Evolutionary conservation across 2,329 filamentous ascomycete species (phyloP).

Genomic region (Myriangium duriaei): DNA sequence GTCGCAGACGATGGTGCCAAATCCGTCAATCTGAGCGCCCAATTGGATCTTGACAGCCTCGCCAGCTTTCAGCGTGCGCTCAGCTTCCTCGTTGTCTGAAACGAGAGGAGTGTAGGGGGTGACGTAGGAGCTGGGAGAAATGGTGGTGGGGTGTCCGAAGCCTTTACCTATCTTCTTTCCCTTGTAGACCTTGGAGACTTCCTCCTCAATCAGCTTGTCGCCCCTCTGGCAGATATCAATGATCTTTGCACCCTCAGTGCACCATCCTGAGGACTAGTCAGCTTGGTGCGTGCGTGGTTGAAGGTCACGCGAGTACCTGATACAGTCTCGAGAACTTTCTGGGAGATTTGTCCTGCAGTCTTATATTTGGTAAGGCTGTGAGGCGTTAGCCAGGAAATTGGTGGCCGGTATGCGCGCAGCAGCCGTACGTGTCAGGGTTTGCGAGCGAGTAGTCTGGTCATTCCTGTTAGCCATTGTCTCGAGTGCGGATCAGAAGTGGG

Average conservation of each 20-base stretch:
- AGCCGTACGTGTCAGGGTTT: conserved; percentile 25
- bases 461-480: conserved; percentile 12
- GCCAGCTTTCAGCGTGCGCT: conserved; percentile 62
- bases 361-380: conserved; percentile 99
- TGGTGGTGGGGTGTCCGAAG: conserved; percentile 84
- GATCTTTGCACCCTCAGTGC: conserved; percentile 80
- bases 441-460: conserved; percentile 26
- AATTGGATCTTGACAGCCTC: conserved; percentile 96
- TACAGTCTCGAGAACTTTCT: conserved; percentile 87
- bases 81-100: conserved; percentile 75
- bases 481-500: background rate
- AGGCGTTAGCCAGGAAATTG: conserved; percentile 84
- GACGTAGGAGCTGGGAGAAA: conserved; percentile 87
- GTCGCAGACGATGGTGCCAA: conserved; percentile 91
- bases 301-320: conserved; percentile 32
- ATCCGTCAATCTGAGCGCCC: conserved; percentile 96
- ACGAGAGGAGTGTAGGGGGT: conserved; percentile 92
- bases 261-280: conserved; percentile 39
- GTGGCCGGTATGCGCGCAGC: background rate
- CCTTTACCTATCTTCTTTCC: conserved; percentile 96
- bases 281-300: conserved; percentile 4
- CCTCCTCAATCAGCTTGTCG: conserved; percentile 87
- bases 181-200: conserved; percentile 91
- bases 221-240: conserved; percentile 90
- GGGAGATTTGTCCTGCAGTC: conserved; percentile 85